Evolutionary conservation across 129 eudicot genomes (phyloP).

Genomic region (Cynara cardunculus): DNA sequence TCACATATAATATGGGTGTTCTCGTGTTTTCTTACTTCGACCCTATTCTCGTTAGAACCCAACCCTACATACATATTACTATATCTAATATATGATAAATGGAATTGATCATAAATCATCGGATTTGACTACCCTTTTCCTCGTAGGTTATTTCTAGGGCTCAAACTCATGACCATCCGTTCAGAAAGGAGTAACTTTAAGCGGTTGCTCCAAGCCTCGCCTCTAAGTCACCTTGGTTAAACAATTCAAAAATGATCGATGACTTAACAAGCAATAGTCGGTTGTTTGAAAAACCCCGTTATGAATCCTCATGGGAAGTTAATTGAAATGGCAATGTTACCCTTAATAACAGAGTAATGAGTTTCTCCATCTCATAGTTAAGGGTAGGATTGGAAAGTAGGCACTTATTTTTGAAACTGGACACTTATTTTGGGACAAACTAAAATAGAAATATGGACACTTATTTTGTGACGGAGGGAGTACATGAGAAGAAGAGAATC

Average conservation of each 20-base stretch:
- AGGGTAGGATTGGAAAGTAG: too few relatives aligned
- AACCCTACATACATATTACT: background rate
- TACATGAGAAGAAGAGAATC: background rate
- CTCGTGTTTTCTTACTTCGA: background rate
- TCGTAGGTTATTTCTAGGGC: background rate
- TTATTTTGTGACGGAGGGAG: background rate
- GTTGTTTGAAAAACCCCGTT: too few relatives aligned
- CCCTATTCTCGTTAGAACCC: background rate
- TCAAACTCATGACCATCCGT: background rate
- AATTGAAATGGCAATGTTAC: too few relatives aligned
- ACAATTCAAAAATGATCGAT: too few relatives aligned
- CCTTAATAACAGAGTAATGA: too few relatives aligned
- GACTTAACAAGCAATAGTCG: too few relatives aligned
- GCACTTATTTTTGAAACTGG: too few relatives aligned
- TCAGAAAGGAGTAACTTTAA: background rate
- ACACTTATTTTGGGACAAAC: too few relatives aligned
- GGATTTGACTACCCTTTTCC: constrained; percentile 5
- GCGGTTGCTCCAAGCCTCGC: background rate
- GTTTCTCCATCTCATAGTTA: too few relatives aligned
- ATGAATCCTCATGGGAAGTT: background rate
- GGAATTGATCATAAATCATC: background rate
- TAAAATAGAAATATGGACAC: too few relatives aligned
- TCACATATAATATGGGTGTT: background rate
- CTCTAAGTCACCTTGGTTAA: too few relatives aligned
- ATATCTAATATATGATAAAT: background rate